Conservation (phyloP, 2,329 filamentous ascomycete genomes). For the Aotearoamyces nothofagi region DNA sequence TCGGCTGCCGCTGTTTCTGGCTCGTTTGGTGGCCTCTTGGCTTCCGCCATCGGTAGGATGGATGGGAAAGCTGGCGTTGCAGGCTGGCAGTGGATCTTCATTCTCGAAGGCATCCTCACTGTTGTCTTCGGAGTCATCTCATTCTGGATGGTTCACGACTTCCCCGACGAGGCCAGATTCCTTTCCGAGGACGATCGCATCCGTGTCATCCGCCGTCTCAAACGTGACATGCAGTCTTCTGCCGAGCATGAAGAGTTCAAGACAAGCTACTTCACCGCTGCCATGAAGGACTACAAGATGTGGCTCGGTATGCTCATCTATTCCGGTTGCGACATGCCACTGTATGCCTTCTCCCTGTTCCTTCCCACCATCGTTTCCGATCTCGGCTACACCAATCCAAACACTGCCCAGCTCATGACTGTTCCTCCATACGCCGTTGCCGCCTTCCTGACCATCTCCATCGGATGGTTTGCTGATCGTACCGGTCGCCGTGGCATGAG, state of each 20-base stretch:
- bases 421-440: constrained; percentile 65
- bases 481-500: constrained; percentile 60
- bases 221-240: constrained; percentile 57
- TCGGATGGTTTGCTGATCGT: constrained; percentile 66
- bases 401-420: constrained; percentile 53
- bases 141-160: constrained; percentile 73
- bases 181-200: constrained; percentile 53
- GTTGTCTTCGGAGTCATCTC: constrained; percentile 50
- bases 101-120: constrained; percentile 56
- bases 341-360: constrained; percentile 68
- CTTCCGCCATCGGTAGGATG: constrained; percentile 58
- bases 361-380: constrained; percentile 62
- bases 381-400: constrained; percentile 35
- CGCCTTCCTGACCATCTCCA: constrained; percentile 48
- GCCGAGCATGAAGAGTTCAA: constrained; percentile 63
- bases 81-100: constrained; percentile 53
- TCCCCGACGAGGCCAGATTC: constrained; percentile 63
- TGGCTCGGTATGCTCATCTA: constrained; percentile 62
- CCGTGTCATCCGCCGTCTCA: constrained; percentile 57
- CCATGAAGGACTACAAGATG: constrained; percentile 73
- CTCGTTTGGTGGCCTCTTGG: constrained; percentile 61
- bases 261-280: constrained; percentile 55
- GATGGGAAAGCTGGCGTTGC: constrained; percentile 39
- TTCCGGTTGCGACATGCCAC: constrained; percentile 57
- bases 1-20: constrained; percentile 68